Evolutionary conservation across 768 basidiomycete genomes (phyloP).

Genomic region (Termitomyces sp.): DNA sequence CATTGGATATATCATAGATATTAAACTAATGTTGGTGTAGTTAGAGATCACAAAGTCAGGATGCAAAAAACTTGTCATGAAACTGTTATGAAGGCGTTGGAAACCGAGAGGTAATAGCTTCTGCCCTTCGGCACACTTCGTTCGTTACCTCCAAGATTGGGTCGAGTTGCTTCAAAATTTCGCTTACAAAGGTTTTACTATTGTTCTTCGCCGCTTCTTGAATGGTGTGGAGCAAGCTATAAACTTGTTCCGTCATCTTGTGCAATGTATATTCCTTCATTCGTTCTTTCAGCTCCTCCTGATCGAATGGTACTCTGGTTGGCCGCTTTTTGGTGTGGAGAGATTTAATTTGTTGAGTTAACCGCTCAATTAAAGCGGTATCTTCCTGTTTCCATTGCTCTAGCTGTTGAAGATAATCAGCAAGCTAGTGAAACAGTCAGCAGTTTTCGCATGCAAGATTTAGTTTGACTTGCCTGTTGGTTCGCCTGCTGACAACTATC

Average conservation of each 20-base stretch:
- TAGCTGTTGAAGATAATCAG: constrained; percentile 9
- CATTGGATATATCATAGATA: no score
- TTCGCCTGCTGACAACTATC: neutral
- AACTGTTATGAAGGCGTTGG: neutral
- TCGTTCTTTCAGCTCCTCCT: constrained; percentile 18
- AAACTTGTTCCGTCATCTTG: constrained; percentile 21
- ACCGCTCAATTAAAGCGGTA: constrained; percentile 15
- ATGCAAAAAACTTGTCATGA: no score
- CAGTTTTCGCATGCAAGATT: neutral
- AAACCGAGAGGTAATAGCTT: constrained; percentile 14
- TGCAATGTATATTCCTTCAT: constrained; percentile 11
- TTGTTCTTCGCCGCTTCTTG: constrained; percentile 19
- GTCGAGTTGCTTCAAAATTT: constrained; percentile 25
- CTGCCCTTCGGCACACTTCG: constrained; percentile 23
- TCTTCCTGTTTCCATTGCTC: constrained; percentile 19
- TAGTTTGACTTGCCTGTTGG: neutral
- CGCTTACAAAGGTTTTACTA: constrained; percentile 18
- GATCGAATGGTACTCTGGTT: constrained; percentile 11
- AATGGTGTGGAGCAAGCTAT: constrained; percentile 20
- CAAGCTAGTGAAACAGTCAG: neutral
- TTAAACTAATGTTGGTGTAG: no score
- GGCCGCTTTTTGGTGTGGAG: constrained; percentile 16
- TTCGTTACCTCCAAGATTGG: constrained; percentile 28
- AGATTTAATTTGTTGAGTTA: constrained; percentile 21
- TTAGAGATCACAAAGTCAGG: neutral